Evolutionary conservation across 2,329 filamentous ascomycete species (phyloP), one percentile per base, ranked within the genome.

Genomic region (Pseudocercospora eumusae): DNA sequence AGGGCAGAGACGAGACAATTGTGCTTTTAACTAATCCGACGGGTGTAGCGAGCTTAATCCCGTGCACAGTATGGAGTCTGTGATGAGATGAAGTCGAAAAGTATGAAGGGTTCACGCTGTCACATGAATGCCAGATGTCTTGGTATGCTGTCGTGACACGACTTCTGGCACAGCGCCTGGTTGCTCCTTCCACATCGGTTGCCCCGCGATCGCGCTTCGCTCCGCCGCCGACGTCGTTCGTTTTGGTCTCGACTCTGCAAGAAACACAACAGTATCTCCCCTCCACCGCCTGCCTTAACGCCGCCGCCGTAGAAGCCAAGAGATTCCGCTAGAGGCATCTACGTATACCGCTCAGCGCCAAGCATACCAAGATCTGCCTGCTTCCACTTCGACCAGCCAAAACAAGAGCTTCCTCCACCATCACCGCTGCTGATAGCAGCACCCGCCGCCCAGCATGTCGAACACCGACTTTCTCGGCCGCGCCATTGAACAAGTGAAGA

Each of bases 391-490:
- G 42, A 56, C 27, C 8, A 31, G 31, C 47, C 21, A 25, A 21
- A 53, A 18, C 20, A 60, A 45, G 18, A 45, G 40, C 42, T 50
- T 36, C 33, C 23, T 45, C 44, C 20, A 31, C n/a, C 36, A 40
- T 40, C 36, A 40, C n/a, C 31, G 61, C 57, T 63, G 57, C 61
- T 54, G 23, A 54, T 25, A 47, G 61, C 56, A 62, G 56, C 62
- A 53, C 28, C 54, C 36, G 31, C 27, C 53, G 11, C 40, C 49
- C 63, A 58, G 15, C 59, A 97, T 97, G 93, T 96, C 92, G 70
- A 92, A 93, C 76, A 96, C 92, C 77, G 95, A 99, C 81, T 99
- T 98, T 77, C 87, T 97, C 73, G 93, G 93, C 74, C 92, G 93
- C 72, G 95, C 95, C 73, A 98, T 98, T 82, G 92, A 96, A 74